Evolutionary conservation across 257 asterid species (phyloP), one percentile per base, ranked within the genome.

Genomic region (Ehretia macrophylla): DNA sequence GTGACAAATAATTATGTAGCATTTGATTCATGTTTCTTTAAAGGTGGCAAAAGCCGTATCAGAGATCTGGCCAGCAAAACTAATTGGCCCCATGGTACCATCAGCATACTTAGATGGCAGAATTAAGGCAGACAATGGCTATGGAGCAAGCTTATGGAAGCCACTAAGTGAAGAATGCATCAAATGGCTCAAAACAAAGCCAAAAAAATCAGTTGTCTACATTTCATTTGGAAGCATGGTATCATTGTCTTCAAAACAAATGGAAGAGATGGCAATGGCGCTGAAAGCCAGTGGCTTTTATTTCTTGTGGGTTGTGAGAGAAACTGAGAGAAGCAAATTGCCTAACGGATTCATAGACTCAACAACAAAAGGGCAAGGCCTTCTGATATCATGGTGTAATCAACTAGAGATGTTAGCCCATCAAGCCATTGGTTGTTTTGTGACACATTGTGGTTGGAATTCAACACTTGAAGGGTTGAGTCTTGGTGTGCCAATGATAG

Each of bases 81-180:
- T 82, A 35, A 69, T 85, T 13, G 94, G 89, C 20, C 87, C 94
- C 18, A 80, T 82, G 87, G 84, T 86, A 10, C 95, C 95, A 19
- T 86, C 89, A 3, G 72, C 81, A 22, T 83, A 83, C 66, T 22
- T 86, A 55, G 95, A 86, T 44, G 79, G 69, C 19, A 69, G 82
- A 63, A 83, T 83, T 12, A 82, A 83, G 65, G 87, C 76, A 39
- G 92, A 86, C 71, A 69, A 50, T 32, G 79, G 84, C 1, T 83
- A 86, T 38, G 95, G 95, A 63, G 88, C 89, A 56, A 86, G 92
- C 66, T 23, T 86, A 44, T 86, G 95, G 95, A 82, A 79, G 75
- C 93, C 93, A 32, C 72, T 78, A 0, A 73, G 83, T 47, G 75
- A 78, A 1, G 61, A 81, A 9, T 81, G 92, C 72, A 11, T 56